A percentile compares a stretch with the other conserved stretches of the same genome.
These are phyloP conservation scores for Mucor sp. DNA, from an alignment of 371 early-diverging fungal species.

Conservation along the genomic window DNA sequence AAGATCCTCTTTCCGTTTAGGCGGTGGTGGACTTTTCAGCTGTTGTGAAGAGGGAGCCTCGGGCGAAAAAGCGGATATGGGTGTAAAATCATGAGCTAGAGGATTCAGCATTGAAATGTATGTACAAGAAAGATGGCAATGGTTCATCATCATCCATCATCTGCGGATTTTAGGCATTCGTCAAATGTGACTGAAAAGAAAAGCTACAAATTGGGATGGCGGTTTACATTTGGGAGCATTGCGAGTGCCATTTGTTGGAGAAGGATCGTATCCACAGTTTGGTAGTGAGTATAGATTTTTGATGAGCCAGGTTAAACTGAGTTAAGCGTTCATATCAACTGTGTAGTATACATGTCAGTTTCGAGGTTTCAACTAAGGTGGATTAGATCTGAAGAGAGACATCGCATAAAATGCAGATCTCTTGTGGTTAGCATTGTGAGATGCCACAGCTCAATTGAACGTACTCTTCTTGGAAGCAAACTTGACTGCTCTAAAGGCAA, in stretches of 20 bases:
- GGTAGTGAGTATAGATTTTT: no score
- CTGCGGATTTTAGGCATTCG: not conserved
- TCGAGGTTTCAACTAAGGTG: no score
- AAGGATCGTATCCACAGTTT: not conserved
- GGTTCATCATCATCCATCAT: not conserved
- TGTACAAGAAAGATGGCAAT: not conserved
- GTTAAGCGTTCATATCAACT: no score
- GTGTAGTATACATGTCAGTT: no score
- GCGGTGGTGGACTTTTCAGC: not conserved
- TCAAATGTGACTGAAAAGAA: conserved; percentile 5
- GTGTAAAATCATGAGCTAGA: conserved; percentile 13
- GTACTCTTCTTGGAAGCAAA: no score
- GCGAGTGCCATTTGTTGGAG: not conserved
- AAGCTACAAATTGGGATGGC: not conserved
- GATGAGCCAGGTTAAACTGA: no score
- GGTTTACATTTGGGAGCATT: not conserved
- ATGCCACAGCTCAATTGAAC: no score
- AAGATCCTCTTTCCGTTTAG: conserved; percentile 2
- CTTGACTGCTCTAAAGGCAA: no score
- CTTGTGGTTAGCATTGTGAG: no score
- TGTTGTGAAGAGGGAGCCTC: not conserved
- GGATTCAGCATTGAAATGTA: conserved; percentile 8
- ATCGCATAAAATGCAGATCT: no score
- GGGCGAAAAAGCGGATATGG: not conserved
- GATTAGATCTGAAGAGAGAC: no score